Conservation (phyloP, 805 yeast species). For the Candida yuanshanica region DNA sequence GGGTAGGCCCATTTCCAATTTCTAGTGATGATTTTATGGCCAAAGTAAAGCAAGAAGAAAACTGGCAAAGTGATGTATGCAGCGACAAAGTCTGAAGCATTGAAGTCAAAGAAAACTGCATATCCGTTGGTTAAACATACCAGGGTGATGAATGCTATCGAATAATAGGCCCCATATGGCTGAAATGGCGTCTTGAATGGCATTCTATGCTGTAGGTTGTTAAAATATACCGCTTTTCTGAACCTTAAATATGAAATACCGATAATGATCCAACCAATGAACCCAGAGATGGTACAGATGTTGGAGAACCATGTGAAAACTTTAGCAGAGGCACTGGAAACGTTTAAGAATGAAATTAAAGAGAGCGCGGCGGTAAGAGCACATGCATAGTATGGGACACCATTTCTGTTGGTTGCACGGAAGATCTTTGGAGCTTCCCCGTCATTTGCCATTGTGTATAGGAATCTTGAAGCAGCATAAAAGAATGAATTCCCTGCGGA, state of each 20-base stretch:
- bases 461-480: constrained; percentile 69
- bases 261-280: constrained; percentile 71
- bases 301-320: constrained; percentile 70
- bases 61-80: constrained; percentile 66
- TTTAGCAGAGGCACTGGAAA: constrained; percentile 47
- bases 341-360: constrained; percentile 64
- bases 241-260: constrained; percentile 62
- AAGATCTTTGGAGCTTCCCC: constrained; percentile 74
- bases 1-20: constrained; percentile 44
- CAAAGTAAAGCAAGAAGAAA: constrained; percentile 46
- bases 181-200: constrained; percentile 53
- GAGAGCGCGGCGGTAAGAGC: constrained; percentile 37
- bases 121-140: constrained; percentile 69
- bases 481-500: constrained; percentile 81
- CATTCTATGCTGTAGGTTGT: constrained; percentile 47
- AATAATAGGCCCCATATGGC: constrained; percentile 53
- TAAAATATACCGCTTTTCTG: constrained; percentile 55
- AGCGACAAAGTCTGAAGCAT: constrained; percentile 53
- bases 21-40: constrained; percentile 47
- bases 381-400: constrained; percentile 64
- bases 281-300: constrained; percentile 71
- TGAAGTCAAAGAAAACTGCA: constrained; percentile 50
- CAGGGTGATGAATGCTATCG: constrained; percentile 43
- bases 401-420: constrained; percentile 55
- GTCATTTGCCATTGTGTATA: constrained; percentile 65